phyloP scores from a whole-genome alignment of 768 basidiomycete genomes.

The Xerocomellus intermedius region DNA sequence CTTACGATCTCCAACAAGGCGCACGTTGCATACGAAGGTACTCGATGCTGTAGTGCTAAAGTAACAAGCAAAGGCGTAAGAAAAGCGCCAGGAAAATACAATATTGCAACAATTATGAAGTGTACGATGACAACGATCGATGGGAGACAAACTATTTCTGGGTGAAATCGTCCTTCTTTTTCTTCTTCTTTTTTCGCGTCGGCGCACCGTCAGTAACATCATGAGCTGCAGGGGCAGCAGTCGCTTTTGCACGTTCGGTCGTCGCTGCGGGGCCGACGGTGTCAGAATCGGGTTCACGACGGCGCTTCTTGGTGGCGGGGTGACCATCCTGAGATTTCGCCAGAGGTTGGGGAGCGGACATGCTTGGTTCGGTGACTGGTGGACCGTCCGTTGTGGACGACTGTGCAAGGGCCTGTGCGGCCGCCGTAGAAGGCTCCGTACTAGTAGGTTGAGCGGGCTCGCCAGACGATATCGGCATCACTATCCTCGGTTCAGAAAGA shows the following conservation, averaged over 20 bases:
- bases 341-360: neutral
- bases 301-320: slow-evolving; percentile 20
- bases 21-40: no score
- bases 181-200: slow-evolving; percentile 26
- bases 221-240: neutral
- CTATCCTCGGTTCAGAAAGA: slow-evolving; percentile 68
- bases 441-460: neutral
- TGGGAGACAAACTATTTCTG: slow-evolving; percentile 1
- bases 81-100: neutral
- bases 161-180: neutral
- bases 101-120: neutral
- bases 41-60: no score
- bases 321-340: neutral
- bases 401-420: neutral
- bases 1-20: no score
- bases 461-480: slow-evolving; percentile 42
- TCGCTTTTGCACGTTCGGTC: neutral
- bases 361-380: neutral
- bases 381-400: neutral
- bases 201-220: neutral
- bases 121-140: neutral
- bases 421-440: neutral
- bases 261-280: neutral
- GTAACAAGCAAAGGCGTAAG: no score
- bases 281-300: slow-evolving; percentile 16